phyloP scores from a whole-genome alignment of 306 rosid species.

The Corylus heterophylla region DNA sequence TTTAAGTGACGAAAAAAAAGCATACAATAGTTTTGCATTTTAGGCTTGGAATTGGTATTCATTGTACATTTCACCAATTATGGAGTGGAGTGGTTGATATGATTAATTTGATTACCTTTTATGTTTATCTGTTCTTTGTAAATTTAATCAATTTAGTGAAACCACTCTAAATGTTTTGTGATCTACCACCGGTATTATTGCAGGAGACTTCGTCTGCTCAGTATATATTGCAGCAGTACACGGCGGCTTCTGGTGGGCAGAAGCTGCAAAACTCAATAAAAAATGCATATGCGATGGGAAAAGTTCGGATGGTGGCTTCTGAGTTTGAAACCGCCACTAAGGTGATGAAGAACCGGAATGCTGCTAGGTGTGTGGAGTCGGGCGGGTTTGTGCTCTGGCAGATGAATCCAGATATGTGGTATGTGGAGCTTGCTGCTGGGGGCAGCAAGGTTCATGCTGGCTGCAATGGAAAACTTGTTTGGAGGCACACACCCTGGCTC shows the following conservation, averaged over 20 bases:
- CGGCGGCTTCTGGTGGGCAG: constrained; percentile 93
- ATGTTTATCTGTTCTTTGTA: not conserved
- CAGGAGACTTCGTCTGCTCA: constrained; percentile 99
- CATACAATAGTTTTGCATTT: not conserved
- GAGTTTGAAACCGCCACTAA: constrained; percentile 91
- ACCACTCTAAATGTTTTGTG: constrained; percentile 2
- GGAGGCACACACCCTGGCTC: constrained; percentile 99
- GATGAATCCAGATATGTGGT: constrained; percentile 99
- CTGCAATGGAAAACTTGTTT: constrained; percentile 91
- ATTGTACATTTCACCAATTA: not conserved
- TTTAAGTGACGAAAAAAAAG: not conserved
- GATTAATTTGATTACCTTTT: not conserved
- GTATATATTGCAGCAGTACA: constrained; percentile 96
- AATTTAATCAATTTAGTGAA: not conserved
- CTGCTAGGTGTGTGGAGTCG: constrained; percentile 77
- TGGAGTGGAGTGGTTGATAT: not conserved
- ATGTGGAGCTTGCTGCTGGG: constrained; percentile 96
- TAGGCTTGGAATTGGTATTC: not conserved
- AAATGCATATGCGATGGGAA: constrained; percentile 98
- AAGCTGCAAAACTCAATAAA: constrained; percentile 76
- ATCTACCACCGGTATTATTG: constrained; percentile 16
- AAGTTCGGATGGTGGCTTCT: constrained; percentile 91
- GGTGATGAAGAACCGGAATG: constrained; percentile 71
- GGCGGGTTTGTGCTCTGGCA: constrained; percentile 99
- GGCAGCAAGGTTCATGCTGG: constrained; percentile 98